Evolutionary conservation across 345 rosid species (phyloP), one percentile per base, ranked within the genome.

Genomic region (Streptanthus diversifolius): DNA sequence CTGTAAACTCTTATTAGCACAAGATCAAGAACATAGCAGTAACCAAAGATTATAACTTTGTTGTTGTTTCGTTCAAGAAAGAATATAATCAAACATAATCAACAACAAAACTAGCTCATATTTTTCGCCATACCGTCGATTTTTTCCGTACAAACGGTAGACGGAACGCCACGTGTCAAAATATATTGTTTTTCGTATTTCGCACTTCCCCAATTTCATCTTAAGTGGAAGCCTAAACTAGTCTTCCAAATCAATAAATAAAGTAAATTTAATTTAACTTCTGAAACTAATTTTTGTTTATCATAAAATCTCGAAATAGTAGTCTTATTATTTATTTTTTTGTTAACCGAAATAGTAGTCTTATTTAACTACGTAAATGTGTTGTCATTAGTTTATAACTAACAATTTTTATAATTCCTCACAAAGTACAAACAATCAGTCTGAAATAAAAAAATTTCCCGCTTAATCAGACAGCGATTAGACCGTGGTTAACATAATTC

Each of bases 401-500:
- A 15, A 44, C 22, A 2, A 9, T 3, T 5, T 58, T 37, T 11
- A 37, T 21, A 37, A 13, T 5, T 59, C 41, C 25, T 33, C 2
- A 15, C 14, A 32, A 55, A 30, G 61, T 55, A 55, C 61, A 55
- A 32, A 55, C 45, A 0, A 39, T 37, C 48, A 37, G 65, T 39
- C 48, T 7, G 48, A 39, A 13, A 45, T 8, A 55, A 12, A 29
- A 43, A 32, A 32, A 15, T 12, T 29, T 56, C 12, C 36, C 18
- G 10, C 19, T 4, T 33, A 33, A 47, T 36, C 29, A 59, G 58
- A 47, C 10, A 54, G 18, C 43, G 57, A 58, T 56, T 56, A 9
- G 39, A 56, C 43, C 17, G 57, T 57, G 57, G 35, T 71, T 71
- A 51, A 59, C 39, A 48, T 17, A 36, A 24, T 48, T 48, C 5